These are phyloP conservation scores for Lodderomyces metapsilosis DNA, from an alignment of 1,139 yeast species.

Conservation along the genomic window DNA sequence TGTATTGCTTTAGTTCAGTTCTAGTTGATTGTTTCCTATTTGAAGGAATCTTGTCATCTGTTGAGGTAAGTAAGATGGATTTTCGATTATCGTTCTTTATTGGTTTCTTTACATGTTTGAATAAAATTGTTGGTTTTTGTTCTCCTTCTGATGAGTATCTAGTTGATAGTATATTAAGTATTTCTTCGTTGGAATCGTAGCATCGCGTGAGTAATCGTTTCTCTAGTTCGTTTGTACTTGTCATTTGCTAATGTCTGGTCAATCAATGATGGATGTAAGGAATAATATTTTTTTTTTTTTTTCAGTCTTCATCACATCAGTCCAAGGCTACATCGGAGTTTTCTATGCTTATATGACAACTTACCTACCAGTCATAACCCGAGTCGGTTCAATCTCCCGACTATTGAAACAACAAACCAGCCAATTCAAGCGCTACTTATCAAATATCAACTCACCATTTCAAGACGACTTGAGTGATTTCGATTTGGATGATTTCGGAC, in stretches of 20 bases:
- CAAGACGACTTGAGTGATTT: conserved; percentile 37
- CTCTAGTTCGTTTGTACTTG: conserved; percentile 38
- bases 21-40: conserved; percentile 35
- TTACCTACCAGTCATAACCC: conserved; percentile 1
- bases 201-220: conserved; percentile 51
- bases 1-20: conserved; percentile 43
- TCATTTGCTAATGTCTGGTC: no score
- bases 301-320: background rate
- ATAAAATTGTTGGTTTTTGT: conserved; percentile 57
- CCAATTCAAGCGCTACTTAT: conserved; percentile 1
- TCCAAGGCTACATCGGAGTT: background rate
- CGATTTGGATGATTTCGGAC: conserved; percentile 36
- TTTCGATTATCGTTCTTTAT: conserved; percentile 16
- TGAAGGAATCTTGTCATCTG: conserved; percentile 10
- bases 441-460: conserved; percentile 32
- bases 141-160: conserved; percentile 58
- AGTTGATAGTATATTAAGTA: conserved; percentile 50
- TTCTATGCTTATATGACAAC: conserved; percentile 2
- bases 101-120: conserved; percentile 18
- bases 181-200: conserved; percentile 37
- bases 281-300: conserved; percentile 1
- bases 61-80: conserved; percentile 16
- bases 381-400: background rate
- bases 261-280: no score
- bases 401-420: background rate